Base-by-base conservation (phyloP, 192 early-diverging fungal genomes). In the Linnemannia schmuckeri region DNA sequence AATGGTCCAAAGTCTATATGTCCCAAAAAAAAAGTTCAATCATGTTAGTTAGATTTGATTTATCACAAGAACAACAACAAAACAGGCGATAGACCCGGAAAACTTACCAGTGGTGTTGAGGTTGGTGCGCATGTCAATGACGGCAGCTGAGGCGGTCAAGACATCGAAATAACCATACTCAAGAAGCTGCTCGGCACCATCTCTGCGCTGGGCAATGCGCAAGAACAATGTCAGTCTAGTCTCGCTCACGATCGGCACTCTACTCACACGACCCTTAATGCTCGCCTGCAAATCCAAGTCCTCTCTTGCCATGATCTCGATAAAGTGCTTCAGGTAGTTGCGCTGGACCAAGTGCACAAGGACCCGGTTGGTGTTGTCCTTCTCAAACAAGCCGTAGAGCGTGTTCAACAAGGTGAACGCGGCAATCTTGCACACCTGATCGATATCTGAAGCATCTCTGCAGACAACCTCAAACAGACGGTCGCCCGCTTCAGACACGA, bases 391-490 rank as follows among this genome's bases (percentile, higher is more conserved):
- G 27, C 90, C 79, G 15, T 91, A 92, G 7, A 99, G 83, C 0
- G 94, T 93, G 61, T 95, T 94, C 47, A 99, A 88, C 6, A 95
- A 86, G 10, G 92, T 92, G 75, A 97, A 97, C 0, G 98, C 96
- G 8, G 96, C 93, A 9, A 96, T 96, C 73, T 96, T 95, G 93
- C 95, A 97, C 5, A 96, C 93, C 54, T 93, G 94, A 40, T 92
- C 91, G 8, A 94, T 95, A 78, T 97, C 96, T 3, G 94, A 93
- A 0, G 97, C 98, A 89, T 99, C 98, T 7, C 92, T 89, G 74
- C 95, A 94, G 10, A 96, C 85, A 0, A 93, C 78, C 74, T 96
- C 95, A 37, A 98, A 88, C 70, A 98, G 88, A 20, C 92, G 89
- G 46, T 97, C 96, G 17, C 96, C 94, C 46, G 90, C 79, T 4